Evolutionary conservation across 2,329 filamentous ascomycete genomes (phyloP).

Genomic region (Fusarium cyanostomum): DNA sequence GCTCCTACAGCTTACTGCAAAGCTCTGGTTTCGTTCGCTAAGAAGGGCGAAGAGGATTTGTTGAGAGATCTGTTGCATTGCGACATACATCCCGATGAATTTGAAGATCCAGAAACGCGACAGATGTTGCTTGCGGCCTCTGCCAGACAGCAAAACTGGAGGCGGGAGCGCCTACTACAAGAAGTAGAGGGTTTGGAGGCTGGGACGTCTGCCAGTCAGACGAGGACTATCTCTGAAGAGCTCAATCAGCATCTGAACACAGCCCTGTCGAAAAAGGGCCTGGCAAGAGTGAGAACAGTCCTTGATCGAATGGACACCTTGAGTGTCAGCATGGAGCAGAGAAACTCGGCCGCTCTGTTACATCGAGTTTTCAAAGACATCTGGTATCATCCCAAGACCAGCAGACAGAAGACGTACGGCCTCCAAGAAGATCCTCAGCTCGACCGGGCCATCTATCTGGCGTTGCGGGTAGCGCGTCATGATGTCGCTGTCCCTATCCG

Average conservation of each 20-base stretch:
- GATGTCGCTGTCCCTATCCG: constrained; percentile 48
- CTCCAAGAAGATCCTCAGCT: constrained; percentile 35
- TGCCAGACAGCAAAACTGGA: constrained; percentile 48
- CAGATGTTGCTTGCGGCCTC: constrained; percentile 51
- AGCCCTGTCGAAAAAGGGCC: constrained; percentile 10
- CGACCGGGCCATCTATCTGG: constrained; percentile 46
- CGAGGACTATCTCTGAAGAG: constrained; percentile 29
- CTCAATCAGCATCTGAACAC: constrained; percentile 38
- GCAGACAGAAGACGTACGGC: constrained; percentile 19
- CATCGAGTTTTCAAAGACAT: constrained; percentile 41
- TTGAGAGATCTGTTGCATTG: constrained; percentile 57
- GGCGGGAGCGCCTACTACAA: constrained; percentile 55
- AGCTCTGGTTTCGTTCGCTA: constrained; percentile 71
- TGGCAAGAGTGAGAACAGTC: constrained; percentile 40
- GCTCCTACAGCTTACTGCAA: constrained; percentile 71
- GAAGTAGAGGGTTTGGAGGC: constrained; percentile 48
- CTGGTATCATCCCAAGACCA: constrained; percentile 41
- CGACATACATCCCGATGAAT: constrained; percentile 66
- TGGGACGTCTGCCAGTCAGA: constrained; percentile 17
- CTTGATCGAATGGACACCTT: constrained; percentile 48
- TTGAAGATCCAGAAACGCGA: constrained; percentile 57
- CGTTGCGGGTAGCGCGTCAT: constrained; percentile 43
- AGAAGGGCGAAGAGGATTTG: constrained; percentile 61
- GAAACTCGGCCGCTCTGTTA: constrained; percentile 42
- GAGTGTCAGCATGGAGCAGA: constrained; percentile 43